A percentile compares a stretch with the other conserved stretches of the same genome.
Evolutionary conservation across 2,329 filamentous ascomycete species (phyloP).

Genomic region (Clonostachys sp.): DNA sequence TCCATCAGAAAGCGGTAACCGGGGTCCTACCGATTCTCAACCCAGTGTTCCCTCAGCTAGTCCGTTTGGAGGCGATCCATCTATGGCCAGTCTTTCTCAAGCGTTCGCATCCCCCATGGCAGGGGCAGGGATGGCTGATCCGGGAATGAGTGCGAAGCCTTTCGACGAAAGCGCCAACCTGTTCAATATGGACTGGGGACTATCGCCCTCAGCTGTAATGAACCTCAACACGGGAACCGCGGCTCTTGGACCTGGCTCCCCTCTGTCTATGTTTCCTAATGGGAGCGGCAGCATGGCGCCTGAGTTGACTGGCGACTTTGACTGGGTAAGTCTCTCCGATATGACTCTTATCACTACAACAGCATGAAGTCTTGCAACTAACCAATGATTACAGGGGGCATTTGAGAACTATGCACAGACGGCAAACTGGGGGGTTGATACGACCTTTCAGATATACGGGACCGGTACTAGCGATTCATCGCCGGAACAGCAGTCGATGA

Average conservation of each 20-base stretch:
- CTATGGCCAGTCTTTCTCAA: conserved; percentile 2
- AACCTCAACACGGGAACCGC: background rate
- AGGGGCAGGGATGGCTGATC: conserved; percentile 15
- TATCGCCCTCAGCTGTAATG: conserved; percentile 15
- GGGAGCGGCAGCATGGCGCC: conserved; percentile 21
- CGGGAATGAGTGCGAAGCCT: conserved; percentile 11
- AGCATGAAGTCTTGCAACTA: background rate
- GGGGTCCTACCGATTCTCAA: no score
- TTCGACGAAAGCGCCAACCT: conserved; percentile 32
- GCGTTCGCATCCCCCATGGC: conserved; percentile 10
- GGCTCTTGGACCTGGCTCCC: conserved; percentile 25
- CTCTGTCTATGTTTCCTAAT: conserved; percentile 48
- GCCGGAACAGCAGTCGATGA: no score
- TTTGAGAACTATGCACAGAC: conserved; percentile 53
- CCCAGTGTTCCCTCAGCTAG: no score
- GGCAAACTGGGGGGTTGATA: conserved; percentile 46
- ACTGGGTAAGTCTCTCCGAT: conserved; percentile 44
- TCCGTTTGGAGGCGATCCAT: no score
- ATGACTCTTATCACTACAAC: background rate
- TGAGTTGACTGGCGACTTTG: conserved; percentile 46
- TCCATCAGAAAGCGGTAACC: conserved; percentile 4
- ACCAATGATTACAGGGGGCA: conserved; percentile 32
- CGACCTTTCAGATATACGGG: conserved; percentile 46
- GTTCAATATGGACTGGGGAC: conserved; percentile 36
- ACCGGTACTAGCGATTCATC: background rate